Base-by-base conservation (phyloP, 1,139 yeast species). In the Debaryomycetaceae sp. region DNA sequence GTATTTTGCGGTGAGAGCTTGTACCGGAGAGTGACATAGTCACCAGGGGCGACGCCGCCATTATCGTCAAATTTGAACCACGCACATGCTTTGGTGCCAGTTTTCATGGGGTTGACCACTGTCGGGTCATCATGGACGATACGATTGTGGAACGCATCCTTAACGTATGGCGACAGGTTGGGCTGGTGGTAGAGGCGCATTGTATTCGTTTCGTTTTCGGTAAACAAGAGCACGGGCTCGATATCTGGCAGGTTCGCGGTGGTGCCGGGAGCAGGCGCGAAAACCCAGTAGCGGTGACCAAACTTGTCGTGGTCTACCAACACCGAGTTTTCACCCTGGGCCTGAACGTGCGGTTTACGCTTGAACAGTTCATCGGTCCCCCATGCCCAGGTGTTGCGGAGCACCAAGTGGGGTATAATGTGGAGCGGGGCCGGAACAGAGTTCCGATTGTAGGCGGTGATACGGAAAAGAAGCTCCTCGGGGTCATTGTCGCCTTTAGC, bases 311-410 rank as follows among this genome's bases (percentile, higher is more conserved):
- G 93, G 27, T 70, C 64, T 25, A 85, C 62, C 45, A 73, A 66
- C 32, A 82, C 61, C 16, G 77, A 55, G 35, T 51, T 53, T 14
- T 53, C 60, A 31, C 58, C 59, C 23, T 67, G 69, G 39, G 60
- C 53, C 4, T 58, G 54, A 30, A 81, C 53, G 13, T 53, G 46
- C 10, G 93, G 93, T 43, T 69, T 72, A 8, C 53, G 55, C 26
- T 62, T 56, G 13, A 16, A 16, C 30, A 66, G 65, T 36, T 69
- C 70, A 33, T 69, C 73, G 18, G 65, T 53, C 24, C 87, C 86
- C 95, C 96, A 87, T 13, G 80, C 63, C 97, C 97, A 87, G 18
- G 94, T 83, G 53, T 87, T 87, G 58, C 97, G 72, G 54, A 79
- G 83, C 41, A 80, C 76, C 27, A 82, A 58, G 45, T 87, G 96